Conservation (phyloP, 805 yeast genomes). For the Candida namnaoensis region DNA sequence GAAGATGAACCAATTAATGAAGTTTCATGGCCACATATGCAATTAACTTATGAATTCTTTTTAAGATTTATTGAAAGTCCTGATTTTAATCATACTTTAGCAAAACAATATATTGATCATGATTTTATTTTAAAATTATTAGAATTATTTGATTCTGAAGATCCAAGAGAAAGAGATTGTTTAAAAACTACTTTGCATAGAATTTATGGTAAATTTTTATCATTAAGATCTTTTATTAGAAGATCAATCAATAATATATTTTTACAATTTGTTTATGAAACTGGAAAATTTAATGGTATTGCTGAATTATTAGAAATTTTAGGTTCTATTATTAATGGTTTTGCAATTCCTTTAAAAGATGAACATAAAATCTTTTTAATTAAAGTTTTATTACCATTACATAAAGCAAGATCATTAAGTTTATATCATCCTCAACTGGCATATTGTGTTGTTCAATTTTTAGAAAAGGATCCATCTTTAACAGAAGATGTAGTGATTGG, state of each 20-base stretch:
- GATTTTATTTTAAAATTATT: constrained; percentile 72
- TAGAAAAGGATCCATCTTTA: constrained; percentile 86
- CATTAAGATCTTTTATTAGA: constrained; percentile 83
- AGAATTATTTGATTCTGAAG: constrained; percentile 92
- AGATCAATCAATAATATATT: constrained; percentile 89
- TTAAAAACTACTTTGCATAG: constrained; percentile 92
- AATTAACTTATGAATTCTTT: constrained; percentile 89
- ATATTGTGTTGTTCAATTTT: constrained; percentile 91
- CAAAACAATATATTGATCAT: constrained; percentile 91
- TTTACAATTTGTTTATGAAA: constrained; percentile 87
- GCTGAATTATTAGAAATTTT: constrained; percentile 91
- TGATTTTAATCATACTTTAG: constrained; percentile 87
- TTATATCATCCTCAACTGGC: constrained; percentile 95
- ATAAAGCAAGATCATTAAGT: constrained; percentile 81
- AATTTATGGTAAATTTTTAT: constrained; percentile 90
- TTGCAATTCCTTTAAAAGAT: constrained; percentile 93
- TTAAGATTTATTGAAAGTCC: constrained; percentile 89
- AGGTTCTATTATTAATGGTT: constrained; percentile 95
- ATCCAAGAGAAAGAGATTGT: constrained; percentile 92
- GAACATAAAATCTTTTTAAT: constrained; percentile 90
- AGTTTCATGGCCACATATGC: constrained; percentile 99
- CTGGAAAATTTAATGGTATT: constrained; percentile 91
- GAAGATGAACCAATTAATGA: constrained; percentile 98
- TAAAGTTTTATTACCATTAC: constrained; percentile 83
- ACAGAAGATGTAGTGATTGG: constrained; percentile 98